phyloP scores from a whole-genome alignment of 2,329 filamentous ascomycete genomes.

The Lachnum nothofagi region DNA sequence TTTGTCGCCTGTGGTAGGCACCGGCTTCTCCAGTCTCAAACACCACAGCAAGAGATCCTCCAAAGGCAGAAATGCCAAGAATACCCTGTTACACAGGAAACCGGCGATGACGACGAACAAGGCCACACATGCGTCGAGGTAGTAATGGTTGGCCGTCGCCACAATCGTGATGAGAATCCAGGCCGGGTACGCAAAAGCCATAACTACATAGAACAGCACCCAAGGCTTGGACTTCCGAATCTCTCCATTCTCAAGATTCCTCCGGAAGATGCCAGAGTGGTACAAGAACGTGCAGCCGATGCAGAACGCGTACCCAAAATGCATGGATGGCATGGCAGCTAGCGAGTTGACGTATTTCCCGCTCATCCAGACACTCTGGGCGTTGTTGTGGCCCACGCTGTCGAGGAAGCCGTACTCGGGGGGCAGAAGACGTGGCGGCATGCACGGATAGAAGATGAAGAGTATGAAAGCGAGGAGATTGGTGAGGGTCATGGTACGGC shows the following conservation, averaged over 20 bases:
- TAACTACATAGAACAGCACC: slow-evolving; percentile 39
- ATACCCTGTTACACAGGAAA: slow-evolving; percentile 44
- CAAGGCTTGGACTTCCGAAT: slow-evolving; percentile 38
- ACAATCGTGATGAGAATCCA: slow-evolving; percentile 47
- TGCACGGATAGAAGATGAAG: slow-evolving; percentile 49
- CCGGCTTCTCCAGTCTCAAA: slow-evolving; percentile 45
- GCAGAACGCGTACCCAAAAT: slow-evolving; percentile 51
- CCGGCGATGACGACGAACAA: slow-evolving; percentile 42
- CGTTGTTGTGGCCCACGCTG: slow-evolving; percentile 45
- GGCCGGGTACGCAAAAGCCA: slow-evolving; percentile 42
- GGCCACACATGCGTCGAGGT: slow-evolving; percentile 46
- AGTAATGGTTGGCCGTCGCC: slow-evolving; percentile 52
- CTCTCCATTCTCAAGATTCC: slow-evolving; percentile 37
- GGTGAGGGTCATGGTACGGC: slow-evolving; percentile 47
- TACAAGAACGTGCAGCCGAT: slow-evolving; percentile 49
- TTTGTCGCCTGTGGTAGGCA: slow-evolving; percentile 43
- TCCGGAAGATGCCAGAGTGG: slow-evolving; percentile 44
- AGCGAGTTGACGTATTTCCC: slow-evolving; percentile 47
- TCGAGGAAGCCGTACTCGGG: slow-evolving; percentile 46
- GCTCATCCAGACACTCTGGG: slow-evolving; percentile 46
- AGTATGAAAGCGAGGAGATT: slow-evolving; percentile 50
- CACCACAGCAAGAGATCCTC: slow-evolving; percentile 45
- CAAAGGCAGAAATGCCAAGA: slow-evolving; percentile 45
- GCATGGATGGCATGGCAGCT: slow-evolving; percentile 49
- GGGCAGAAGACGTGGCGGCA: slow-evolving; percentile 48